Percentiles rank a stretch among this genome's conserved stretches.
Conservation (phyloP, 768 basidiomycete genomes). For the Chalciporus pseudorubinellus region DNA sequence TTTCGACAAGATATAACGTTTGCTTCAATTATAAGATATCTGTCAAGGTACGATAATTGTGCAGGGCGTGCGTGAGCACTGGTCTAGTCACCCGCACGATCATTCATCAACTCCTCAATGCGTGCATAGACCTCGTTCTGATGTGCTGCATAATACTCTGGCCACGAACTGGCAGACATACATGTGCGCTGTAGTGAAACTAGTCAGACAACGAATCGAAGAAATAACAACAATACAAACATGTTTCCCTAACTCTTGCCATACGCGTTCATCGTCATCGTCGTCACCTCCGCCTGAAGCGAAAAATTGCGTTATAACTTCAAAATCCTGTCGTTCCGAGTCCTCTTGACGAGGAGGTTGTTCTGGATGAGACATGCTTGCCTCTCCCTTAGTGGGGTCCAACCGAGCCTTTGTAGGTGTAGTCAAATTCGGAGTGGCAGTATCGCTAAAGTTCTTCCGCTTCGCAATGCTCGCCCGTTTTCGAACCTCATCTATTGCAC, state of each 20-base stretch:
- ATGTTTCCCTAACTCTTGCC: conserved; percentile 46
- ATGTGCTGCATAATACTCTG: conserved; percentile 49
- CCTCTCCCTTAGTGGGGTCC: neutral
- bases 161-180: conserved; percentile 45
- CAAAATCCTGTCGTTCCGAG: conserved; percentile 42
- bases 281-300: conserved; percentile 49
- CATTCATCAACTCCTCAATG: conserved; percentile 35
- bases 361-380: neutral
- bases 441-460: conserved; percentile 36
- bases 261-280: conserved; percentile 47
- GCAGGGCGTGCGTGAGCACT: neutral
- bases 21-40: neutral
- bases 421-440: neutral
- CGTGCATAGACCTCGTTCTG: conserved; percentile 40
- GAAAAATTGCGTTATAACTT: conserved; percentile 54
- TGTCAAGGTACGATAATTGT: conserved; percentile 6
- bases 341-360: conserved; percentile 8
- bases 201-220: neutral
- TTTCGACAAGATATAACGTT: neutral
- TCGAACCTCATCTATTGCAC: conserved; percentile 45
- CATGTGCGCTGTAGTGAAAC: conserved; percentile 36
- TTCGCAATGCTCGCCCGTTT: conserved; percentile 51
- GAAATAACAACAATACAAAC: conserved; percentile 32
- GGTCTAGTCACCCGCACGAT: conserved; percentile 12
- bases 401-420: neutral